Conservation (phyloP, 129 eudicot species). For the Silybum marianum region DNA sequence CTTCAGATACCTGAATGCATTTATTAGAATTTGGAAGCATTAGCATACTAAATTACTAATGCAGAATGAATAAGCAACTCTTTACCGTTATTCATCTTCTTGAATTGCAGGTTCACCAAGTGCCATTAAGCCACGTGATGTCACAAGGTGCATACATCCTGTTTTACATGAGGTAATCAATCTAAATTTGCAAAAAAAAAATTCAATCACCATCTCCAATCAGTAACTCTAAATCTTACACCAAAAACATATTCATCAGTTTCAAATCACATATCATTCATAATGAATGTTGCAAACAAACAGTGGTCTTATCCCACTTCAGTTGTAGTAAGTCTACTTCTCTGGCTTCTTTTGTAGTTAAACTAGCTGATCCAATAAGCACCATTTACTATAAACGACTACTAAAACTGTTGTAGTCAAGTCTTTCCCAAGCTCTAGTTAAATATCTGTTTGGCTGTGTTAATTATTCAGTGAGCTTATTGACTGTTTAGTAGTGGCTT, state of each 20-base stretch:
- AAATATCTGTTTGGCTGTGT: no score
- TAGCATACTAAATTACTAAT: neutral
- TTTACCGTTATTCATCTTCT: neutral
- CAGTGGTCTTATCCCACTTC: neutral
- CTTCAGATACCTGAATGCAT: no score
- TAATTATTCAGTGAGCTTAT: no score
- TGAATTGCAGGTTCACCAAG: slow-evolving; percentile 68
- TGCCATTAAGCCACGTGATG: slow-evolving; percentile 76
- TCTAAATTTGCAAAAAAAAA: neutral
- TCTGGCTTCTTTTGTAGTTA: slow-evolving; percentile 5
- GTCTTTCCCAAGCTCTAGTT: no score
- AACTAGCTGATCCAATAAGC: neutral
- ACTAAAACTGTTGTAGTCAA: no score
- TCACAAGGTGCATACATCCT: slow-evolving; percentile 95
- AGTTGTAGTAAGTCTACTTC: neutral
- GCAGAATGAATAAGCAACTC: neutral
- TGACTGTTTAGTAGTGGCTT: no score
- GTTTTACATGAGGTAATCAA: slow-evolving; percentile 83
- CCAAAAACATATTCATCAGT: no score
- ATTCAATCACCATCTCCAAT: no score
- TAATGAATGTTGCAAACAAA: neutral
- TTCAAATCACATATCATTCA: no score
- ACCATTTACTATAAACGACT: neutral
- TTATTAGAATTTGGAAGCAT: no score
- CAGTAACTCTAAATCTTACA: no score